A percentile compares a stretch with the other conserved stretches of the same genome.
Evolutionary conservation across 768 basidiomycete species (phyloP).

Genomic region (Agaricus subrufescens): DNA sequence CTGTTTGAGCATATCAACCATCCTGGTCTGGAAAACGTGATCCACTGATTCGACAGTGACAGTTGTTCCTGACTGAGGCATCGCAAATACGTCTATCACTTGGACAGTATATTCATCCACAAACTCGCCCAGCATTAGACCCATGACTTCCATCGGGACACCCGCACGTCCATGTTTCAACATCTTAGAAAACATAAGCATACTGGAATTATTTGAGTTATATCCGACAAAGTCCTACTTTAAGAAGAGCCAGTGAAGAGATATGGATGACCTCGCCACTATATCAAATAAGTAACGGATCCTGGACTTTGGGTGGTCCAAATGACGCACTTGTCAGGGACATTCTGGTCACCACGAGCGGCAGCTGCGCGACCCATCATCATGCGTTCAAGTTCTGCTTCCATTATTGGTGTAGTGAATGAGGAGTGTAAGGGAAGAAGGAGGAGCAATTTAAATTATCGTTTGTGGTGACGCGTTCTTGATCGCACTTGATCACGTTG

Average conservation of each 20-base stretch:
- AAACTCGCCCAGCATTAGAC: constrained; percentile 95
- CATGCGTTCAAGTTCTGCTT: constrained; percentile 41
- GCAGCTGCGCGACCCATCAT: constrained; percentile 40
- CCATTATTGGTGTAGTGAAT: constrained; percentile 28
- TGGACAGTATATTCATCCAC: constrained; percentile 96
- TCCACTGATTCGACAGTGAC: constrained; percentile 98
- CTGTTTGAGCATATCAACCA: constrained; percentile 99
- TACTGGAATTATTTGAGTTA: not conserved
- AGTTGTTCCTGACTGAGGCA: constrained; percentile 97
- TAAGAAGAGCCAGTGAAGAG: constrained; percentile 92
- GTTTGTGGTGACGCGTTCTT: constrained; percentile 40
- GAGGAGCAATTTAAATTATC: constrained; percentile 8
- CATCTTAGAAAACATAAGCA: constrained; percentile 59
- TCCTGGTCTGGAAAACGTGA: constrained; percentile 97
- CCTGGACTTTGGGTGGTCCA: not conserved
- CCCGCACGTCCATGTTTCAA: constrained; percentile 98
- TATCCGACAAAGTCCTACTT: constrained; percentile 43
- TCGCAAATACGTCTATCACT: constrained; percentile 96
- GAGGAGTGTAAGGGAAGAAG: constrained; percentile 12
- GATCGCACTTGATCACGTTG: constrained; percentile 19
- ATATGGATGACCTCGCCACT: constrained; percentile 97
- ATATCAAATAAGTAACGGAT: not conserved
- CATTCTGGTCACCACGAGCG: constrained; percentile 40
- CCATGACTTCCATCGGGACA: constrained; percentile 99
- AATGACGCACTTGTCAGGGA: constrained; percentile 70